Conservation (phyloP, 148 eudicot species). For the Drosera capensis region DNA sequence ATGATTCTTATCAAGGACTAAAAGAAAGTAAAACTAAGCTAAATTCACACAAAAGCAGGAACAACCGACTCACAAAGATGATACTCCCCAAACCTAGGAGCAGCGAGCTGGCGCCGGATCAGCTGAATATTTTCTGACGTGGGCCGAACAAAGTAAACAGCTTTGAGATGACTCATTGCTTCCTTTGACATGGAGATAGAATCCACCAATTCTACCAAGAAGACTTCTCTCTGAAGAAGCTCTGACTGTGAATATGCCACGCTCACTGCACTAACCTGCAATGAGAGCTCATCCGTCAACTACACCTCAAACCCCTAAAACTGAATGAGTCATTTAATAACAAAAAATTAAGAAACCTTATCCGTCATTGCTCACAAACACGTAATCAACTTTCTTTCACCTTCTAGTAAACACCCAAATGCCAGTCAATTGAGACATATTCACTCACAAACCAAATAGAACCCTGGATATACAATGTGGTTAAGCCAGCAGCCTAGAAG, state of each 20-base stretch:
- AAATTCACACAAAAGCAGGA: not conserved
- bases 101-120: constrained; percentile 72
- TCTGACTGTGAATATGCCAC: constrained; percentile 94
- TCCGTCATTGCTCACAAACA: too few species aligned
- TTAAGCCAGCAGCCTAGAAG: too few species aligned
- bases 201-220: constrained; percentile 79
- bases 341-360: too few species aligned
- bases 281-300: too few species aligned
- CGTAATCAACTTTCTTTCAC: too few species aligned
- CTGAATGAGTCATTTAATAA: too few species aligned
- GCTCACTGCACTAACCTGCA: constrained; percentile 70
- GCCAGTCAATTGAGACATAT: too few species aligned
- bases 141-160: constrained; percentile 82
- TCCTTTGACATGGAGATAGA: constrained; percentile 84
- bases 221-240: constrained; percentile 87
- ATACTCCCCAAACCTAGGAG: constrained; percentile 88
- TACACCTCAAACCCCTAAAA: too few species aligned
- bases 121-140: constrained; percentile 69
- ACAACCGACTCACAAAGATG: constrained; percentile 64
- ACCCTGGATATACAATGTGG: too few species aligned
- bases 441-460: too few species aligned
- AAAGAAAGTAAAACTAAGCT: not conserved
- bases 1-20: too few species aligned
- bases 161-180: constrained; percentile 95
- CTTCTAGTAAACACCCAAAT: too few species aligned